phyloP scores from a whole-genome alignment of 768 basidiomycete species.

The Fibroporia radiculosa region DNA sequence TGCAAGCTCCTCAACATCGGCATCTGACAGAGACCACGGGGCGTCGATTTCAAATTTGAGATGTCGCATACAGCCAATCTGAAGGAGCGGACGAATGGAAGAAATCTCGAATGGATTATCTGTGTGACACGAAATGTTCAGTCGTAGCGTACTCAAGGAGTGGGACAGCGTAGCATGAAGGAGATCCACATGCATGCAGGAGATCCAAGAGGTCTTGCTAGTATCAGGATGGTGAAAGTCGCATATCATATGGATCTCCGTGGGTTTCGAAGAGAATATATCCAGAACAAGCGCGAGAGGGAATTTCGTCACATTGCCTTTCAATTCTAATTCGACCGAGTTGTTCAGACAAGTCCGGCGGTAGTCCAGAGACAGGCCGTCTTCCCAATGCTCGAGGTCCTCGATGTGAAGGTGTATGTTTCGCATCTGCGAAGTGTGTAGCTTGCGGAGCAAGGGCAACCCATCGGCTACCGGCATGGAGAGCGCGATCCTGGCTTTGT shows the following conservation, averaged over 20 bases:
- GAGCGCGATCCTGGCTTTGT: neutral
- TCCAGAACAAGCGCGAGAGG: neutral
- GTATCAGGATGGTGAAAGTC: neutral
- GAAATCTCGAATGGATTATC: neutral
- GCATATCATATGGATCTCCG: neutral
- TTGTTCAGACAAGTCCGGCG: neutral
- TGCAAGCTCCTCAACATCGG: neutral
- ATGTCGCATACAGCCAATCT: neutral
- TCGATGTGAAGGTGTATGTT: neutral
- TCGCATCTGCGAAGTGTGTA: neutral
- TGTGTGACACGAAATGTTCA: neutral
- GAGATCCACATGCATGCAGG: neutral
- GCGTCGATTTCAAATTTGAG: neutral
- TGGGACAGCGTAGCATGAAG: neutral
- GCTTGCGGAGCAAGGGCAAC: neutral
- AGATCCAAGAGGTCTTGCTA: neutral
- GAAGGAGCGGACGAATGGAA: neutral
- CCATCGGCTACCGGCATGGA: neutral
- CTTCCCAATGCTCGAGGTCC: neutral
- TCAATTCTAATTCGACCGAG: neutral
- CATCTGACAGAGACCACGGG: neutral
- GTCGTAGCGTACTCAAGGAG: too few species aligned
- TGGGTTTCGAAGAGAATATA: neutral
- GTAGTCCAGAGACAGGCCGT: neutral
- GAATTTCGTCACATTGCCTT: too few species aligned